Conservation (phyloP, 2,329 filamentous ascomycete species). For the Aspergillus japonicus region DNA sequence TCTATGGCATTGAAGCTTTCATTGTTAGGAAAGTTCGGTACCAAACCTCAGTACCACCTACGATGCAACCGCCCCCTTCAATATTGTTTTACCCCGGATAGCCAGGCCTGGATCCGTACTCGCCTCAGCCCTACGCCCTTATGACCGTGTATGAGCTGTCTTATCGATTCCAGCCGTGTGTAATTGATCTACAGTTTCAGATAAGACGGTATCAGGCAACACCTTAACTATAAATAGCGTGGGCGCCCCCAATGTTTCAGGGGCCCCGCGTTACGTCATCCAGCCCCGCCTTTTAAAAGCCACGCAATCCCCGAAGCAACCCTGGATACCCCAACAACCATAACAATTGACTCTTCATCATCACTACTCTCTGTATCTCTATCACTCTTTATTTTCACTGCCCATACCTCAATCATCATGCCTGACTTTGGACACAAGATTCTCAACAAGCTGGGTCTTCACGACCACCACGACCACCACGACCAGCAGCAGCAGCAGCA, state of each 20-base stretch:
- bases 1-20: too few species aligned
- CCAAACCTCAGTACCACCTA: too few species aligned
- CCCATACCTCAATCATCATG: constrained; percentile 19
- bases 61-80: too few species aligned
- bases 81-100: too few species aligned
- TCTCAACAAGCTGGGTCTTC: constrained; percentile 29
- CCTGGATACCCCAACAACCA: not conserved
- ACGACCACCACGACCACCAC: constrained; percentile 15
- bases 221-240: not conserved
- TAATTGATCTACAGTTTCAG: too few species aligned
- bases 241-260: not conserved
- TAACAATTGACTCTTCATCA: not conserved
- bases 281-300: not conserved
- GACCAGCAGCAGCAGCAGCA: constrained; percentile 9
- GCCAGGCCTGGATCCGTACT: too few species aligned
- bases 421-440: constrained; percentile 34
- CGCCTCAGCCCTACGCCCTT: too few species aligned
- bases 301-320: not conserved
- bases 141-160: too few species aligned
- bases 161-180: too few species aligned
- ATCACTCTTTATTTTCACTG: not conserved
- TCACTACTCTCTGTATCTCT: not conserved
- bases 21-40: too few species aligned
- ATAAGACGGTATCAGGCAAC: not conserved
- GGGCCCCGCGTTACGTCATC: constrained; percentile 2